phyloP scores from a whole-genome alignment of 1,284 basidiomycete species.

The Tremellales sp. region DNA sequence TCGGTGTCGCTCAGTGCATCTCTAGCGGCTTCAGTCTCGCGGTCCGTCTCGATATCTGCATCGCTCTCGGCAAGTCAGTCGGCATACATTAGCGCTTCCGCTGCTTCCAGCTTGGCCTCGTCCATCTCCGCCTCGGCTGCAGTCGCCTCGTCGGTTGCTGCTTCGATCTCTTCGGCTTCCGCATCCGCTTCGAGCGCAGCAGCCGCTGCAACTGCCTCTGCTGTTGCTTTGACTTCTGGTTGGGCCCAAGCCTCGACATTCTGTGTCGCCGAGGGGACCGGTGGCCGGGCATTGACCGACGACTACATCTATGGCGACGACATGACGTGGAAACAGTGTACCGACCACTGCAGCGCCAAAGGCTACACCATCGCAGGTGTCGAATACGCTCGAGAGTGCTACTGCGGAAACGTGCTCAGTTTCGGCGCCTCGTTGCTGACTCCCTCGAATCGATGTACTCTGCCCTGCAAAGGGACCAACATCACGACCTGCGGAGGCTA shows the following conservation, averaged over 20 bases:
- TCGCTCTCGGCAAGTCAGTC: neutral
- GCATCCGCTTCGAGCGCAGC: conserved; percentile 8
- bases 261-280: conserved; percentile 23
- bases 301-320: conserved; percentile 3
- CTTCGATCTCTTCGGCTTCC: conserved; percentile 3
- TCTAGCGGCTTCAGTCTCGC: conserved; percentile 1
- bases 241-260: conserved; percentile 3
- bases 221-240: conserved; percentile 7
- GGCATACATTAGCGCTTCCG: neutral
- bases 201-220: conserved; percentile 5
- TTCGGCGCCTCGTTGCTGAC: conserved; percentile 16
- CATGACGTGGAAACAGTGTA: conserved; percentile 24
- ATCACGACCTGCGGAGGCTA: conserved; percentile 18
- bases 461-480: conserved; percentile 23
- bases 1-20: neutral
- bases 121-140: conserved; percentile 8
- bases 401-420: conserved; percentile 20
- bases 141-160: conserved; percentile 5
- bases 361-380: conserved; percentile 31
- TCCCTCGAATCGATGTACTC: conserved; percentile 14
- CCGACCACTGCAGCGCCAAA: conserved; percentile 20
- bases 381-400: conserved; percentile 32
- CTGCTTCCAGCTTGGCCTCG: conserved; percentile 10
- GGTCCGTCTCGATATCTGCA: neutral
- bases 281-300: conserved; percentile 18